Evolutionary conservation across 306 rosid genomes (phyloP), one percentile per base, ranked within the genome.

Genomic region (Sphenostylis stenocarpa): DNA sequence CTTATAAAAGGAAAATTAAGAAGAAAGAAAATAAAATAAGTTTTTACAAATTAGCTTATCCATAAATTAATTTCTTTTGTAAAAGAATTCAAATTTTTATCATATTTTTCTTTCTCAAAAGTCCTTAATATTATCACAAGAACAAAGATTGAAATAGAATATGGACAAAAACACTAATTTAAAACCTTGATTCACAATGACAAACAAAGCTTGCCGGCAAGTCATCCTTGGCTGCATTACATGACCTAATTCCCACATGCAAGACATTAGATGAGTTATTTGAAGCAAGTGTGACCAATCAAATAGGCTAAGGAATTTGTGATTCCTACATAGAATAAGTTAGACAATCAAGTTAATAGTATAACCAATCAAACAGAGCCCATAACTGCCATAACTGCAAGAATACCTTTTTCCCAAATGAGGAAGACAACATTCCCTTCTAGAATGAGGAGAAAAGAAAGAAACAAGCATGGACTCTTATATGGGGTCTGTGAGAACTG

Each of bases 181-280:
- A 52, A 21, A 52, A 52, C 28, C 28, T 9, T 52, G 5, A 52
- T 3, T 20, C 15, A 8, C 14, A 51, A 51, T 19, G 57, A 5
- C 26, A 17, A 51, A 51, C 19, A 26, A 51, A 51, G 26, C 24
- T 19, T 52, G 28, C 15, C 97, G 97, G 97, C 98, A 94, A 94
- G 93, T 94, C 98, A 94, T 94, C 98, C 97, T 94, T 94, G 98
- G 98, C 98, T 94, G 91, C 88, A 90, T 34, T 57, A 83, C 84
- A 74, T 80, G 79, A 72, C 90, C 96, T 94, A 94, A 80, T 94
- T 83, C 84, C 86, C 93, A 87, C 98, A 94, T 91, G 98, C 94
- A 81, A 86, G 93, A 90, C 86, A 57, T 34, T 53, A n/a, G 93
- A 94, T 75, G 93, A 90, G 77, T 57, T 5, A 41, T 16, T 72